Percentiles rank a stretch among this genome's conserved stretches.
These are phyloP conservation scores for Mucor indicus DNA, from an alignment of 371 early-diverging fungal species.

Conservation along the genomic window DNA sequence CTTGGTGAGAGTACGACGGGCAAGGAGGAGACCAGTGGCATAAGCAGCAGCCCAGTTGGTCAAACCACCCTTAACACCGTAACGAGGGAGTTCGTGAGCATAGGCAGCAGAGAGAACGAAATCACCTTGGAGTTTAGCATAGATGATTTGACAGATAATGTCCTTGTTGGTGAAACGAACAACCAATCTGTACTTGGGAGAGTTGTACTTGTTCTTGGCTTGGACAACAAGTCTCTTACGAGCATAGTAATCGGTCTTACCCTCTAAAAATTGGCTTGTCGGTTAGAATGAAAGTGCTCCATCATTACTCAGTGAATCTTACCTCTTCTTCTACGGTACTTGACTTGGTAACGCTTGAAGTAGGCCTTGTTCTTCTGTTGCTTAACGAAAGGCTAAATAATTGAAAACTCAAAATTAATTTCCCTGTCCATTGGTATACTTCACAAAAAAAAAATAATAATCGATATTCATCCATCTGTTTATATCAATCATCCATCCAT, in stretches of 20 bases:
- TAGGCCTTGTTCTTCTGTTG: slow-evolving; percentile 71
- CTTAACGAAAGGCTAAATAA: slow-evolving; percentile 37
- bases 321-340: slow-evolving; percentile 98
- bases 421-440: too few relatives aligned
- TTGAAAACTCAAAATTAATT: too few relatives aligned
- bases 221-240: slow-evolving; percentile 97
- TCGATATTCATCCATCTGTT: too few relatives aligned
- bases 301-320: slow-evolving; percentile 11
- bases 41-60: slow-evolving; percentile 99
- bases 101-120: slow-evolving; percentile 96
- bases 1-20: slow-evolving; percentile 95
- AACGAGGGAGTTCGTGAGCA: slow-evolving; percentile 96
- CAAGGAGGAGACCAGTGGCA: slow-evolving; percentile 97
- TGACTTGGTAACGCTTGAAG: slow-evolving; percentile 99
- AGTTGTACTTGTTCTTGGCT: slow-evolving; percentile 99
- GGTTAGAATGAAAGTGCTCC: too few relatives aligned
- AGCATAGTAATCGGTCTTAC: slow-evolving; percentile 99
- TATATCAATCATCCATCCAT: slow-evolving; percentile 22
- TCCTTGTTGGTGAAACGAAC: slow-evolving; percentile 86
- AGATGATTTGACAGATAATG: slow-evolving; percentile 97
- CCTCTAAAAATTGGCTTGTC: slow-evolving; percentile 74
- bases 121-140: slow-evolving; percentile 99
- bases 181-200: slow-evolving; percentile 87
- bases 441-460: background rate
- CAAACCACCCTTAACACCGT: slow-evolving; percentile 98